These are phyloP conservation scores for Akanthomyces lecanii DNA, from an alignment of 2,329 filamentous ascomycete species.

Conservation along the genomic window DNA sequence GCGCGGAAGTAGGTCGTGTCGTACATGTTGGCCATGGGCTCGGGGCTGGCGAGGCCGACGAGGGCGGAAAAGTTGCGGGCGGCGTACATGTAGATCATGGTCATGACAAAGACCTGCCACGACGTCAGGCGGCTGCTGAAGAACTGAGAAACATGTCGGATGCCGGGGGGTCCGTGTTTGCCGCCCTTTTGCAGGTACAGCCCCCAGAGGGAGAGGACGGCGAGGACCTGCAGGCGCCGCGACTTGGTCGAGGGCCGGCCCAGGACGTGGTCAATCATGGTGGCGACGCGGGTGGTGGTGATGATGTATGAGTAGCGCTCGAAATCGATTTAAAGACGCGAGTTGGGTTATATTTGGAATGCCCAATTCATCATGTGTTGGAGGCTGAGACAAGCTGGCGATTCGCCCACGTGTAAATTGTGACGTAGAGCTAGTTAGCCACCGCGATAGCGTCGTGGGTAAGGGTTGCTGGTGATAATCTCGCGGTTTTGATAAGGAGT, in stretches of 20 bases:
- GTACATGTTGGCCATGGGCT: constrained; percentile 92
- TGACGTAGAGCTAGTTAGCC: constrained; percentile 2
- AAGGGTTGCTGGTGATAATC: constrained; percentile 3
- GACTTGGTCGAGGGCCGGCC: constrained; percentile 89
- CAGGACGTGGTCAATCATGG: constrained; percentile 80
- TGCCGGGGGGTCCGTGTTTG: constrained; percentile 78
- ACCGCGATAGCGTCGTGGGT: constrained; percentile 4
- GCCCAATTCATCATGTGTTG: not conserved
- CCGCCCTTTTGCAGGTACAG: constrained; percentile 75
- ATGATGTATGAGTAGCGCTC: not conserved
- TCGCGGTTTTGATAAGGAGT: not conserved
- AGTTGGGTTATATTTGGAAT: not conserved
- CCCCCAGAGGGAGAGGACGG: constrained; percentile 88
- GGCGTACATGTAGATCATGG: constrained; percentile 86
- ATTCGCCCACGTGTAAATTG: constrained; percentile 7
- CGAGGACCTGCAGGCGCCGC: constrained; percentile 85
- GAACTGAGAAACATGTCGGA: constrained; percentile 66
- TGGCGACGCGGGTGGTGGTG: not conserved
- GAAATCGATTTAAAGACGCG: not conserved
- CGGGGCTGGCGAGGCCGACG: constrained; percentile 83
- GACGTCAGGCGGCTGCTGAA: constrained; percentile 70
- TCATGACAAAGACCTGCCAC: constrained; percentile 86
- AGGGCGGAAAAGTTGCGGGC: constrained; percentile 92
- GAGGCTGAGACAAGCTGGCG: not conserved
- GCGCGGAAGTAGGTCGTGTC: constrained; percentile 88